Base-by-base conservation (phyloP, 768 basidiomycete species). In the Mycena galericulata region DNA sequence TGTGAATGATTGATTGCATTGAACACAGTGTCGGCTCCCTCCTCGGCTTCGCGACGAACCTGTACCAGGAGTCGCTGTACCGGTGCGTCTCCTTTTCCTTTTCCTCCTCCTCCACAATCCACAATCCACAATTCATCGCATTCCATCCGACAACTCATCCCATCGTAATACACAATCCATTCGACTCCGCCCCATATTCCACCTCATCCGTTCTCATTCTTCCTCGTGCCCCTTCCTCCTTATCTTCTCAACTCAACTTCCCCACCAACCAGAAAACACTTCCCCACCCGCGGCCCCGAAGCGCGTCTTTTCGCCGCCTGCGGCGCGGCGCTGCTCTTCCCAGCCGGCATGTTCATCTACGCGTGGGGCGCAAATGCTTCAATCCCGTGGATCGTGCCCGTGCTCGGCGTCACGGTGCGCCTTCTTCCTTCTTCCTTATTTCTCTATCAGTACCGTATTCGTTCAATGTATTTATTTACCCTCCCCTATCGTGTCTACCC, bases 281-380 rank as follows among this genome's bases (percentile, higher is more conserved):
- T 74, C 29, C 47, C 69, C 14, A 71, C 58, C 40, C 73, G 75
- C 24, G 77, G 76, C 32, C 75, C 77, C 2, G 89, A 90, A 76
- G 89, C 89, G 2, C 82, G 89, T 17, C 77, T 90, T 27, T 87
- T 82, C 68, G 73, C 81, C n/a, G 81, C 87, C 17, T 86, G 86
- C 61, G 72, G 79, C 7, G 86, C 87, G 0, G 83, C 81, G 0
- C 45, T 87, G 45, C 65, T 85, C 10, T 84, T 88, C 58, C 88
- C 89, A 0, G 66, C 72, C 1, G 86, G 85, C 14, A 88, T 89
- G 82, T 86, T 91, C 78, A 85, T 91, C 57, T 92, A 88, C 70
- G 89, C 89, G 0, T 92, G 89, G 88, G 87, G 87, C 1, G 83
- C 87, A 17, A 83, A 76, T 57, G 67, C 82, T 2, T 66, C 68